Evolutionary conservation across 257 asterid species (phyloP).

Genomic region (Solanum sitiens): DNA sequence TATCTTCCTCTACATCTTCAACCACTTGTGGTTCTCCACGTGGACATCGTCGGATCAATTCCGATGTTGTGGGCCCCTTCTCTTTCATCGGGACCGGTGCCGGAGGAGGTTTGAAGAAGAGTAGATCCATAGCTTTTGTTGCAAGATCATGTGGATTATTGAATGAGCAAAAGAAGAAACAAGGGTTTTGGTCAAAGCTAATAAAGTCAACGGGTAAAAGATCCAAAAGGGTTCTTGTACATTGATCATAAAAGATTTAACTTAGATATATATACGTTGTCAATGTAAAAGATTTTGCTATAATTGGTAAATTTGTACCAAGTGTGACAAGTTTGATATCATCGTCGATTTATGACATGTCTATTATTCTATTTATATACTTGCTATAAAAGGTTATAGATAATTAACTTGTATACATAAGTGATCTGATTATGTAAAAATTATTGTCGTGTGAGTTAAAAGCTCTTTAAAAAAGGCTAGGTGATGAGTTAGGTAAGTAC

Average conservation of each 20-base stretch:
- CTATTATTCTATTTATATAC: neutral
- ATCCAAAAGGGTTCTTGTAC: slow-evolving; percentile 2
- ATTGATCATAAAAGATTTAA: neutral
- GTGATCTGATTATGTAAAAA: neutral
- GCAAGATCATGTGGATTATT: neutral
- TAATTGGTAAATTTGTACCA: neutral
- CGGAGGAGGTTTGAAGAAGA: slow-evolving; percentile 29
- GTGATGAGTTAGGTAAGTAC: neutral
- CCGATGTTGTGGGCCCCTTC: slow-evolving; percentile 23
- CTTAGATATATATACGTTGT: neutral
- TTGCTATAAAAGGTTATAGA: neutral
- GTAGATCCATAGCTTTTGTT: slow-evolving; percentile 44
- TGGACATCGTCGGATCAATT: slow-evolving; percentile 27
- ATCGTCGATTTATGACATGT: neutral
- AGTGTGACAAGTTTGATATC: neutral
- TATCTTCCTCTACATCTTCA: slow-evolving; percentile 15
- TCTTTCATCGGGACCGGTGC: neutral
- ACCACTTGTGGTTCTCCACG: slow-evolving; percentile 23
- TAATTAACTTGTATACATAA: neutral
- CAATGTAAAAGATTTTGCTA: neutral
- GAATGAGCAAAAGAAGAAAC: slow-evolving; percentile 22
- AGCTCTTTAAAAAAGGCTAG: neutral
- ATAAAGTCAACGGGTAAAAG: slow-evolving; percentile 11
- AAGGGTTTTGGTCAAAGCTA: slow-evolving; percentile 58
- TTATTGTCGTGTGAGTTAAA: neutral